Evolutionary conservation across 495 filamentous ascomycete species (phyloP).

Genomic region (Hyaloscypha hepaticicola): DNA sequence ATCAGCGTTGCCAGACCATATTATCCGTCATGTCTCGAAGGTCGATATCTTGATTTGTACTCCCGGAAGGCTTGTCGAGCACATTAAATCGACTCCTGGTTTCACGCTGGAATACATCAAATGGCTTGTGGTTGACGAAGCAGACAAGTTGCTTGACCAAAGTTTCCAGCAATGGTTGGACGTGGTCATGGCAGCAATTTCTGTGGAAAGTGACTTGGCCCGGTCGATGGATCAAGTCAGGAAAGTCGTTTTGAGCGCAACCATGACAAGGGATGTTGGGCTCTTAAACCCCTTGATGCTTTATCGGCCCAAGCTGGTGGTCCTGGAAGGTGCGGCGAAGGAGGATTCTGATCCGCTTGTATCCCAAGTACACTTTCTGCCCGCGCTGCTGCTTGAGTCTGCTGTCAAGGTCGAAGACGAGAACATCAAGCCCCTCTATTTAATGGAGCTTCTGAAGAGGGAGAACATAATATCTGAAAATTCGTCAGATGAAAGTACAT

Average conservation of each 20-base stretch:
- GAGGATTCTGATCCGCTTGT: constrained; percentile 33
- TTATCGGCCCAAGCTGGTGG: constrained; percentile 69
- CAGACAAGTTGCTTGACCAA: constrained; percentile 85
- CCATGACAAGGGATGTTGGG: constrained; percentile 86
- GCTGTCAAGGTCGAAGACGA: constrained; percentile 73
- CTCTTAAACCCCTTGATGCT: constrained; percentile 75
- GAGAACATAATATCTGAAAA: constrained; percentile 36
- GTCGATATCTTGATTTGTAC: constrained; percentile 91
- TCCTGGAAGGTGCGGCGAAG: constrained; percentile 56
- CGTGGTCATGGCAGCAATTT: constrained; percentile 62
- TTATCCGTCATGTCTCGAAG: constrained; percentile 61
- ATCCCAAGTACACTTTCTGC: constrained; percentile 48
- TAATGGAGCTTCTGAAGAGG: constrained; percentile 60
- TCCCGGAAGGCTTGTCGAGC: constrained; percentile 88
- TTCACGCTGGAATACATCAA: constrained; percentile 72
- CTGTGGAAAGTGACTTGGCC: constrained; percentile 24
- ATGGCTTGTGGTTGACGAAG: constrained; percentile 93
- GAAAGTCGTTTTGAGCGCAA: constrained; percentile 86
- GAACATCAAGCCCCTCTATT: constrained; percentile 79
- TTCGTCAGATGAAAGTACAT: constrained; percentile 32
- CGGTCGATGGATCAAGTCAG: constrained; percentile 38
- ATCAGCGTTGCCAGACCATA: constrained; percentile 55
- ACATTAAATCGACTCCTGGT: constrained; percentile 77
- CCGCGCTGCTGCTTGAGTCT: constrained; percentile 66
- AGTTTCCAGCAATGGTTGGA: constrained; percentile 92